These are phyloP conservation scores for Platismatia glauca DNA, from an alignment of 495 filamentous ascomycete species.

Conservation along the genomic window DNA sequence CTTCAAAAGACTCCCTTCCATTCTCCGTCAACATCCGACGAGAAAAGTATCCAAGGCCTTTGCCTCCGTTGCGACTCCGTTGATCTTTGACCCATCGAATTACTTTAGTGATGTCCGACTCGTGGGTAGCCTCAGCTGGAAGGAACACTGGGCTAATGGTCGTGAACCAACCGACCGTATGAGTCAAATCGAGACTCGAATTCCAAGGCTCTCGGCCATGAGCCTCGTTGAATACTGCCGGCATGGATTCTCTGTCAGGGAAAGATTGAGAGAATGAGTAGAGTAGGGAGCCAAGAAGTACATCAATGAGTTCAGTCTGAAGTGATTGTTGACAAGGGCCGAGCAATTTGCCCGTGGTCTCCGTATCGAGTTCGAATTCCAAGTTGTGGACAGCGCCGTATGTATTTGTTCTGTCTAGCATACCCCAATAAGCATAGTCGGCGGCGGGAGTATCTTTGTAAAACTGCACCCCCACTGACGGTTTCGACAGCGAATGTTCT, in stretches of 20 bases:
- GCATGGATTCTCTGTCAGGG: conserved; percentile 40
- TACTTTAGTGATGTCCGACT: conserved; percentile 33
- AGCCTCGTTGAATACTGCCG: conserved; percentile 49
- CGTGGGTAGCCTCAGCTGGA: conserved; percentile 27
- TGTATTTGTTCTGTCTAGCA: conserved; percentile 37
- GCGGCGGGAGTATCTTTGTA: conserved; percentile 24
- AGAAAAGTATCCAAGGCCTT: conserved; percentile 44
- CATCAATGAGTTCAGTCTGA: conserved; percentile 44
- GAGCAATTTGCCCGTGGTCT: conserved; percentile 36
- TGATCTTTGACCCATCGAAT: conserved; percentile 42
- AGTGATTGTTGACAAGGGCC: conserved; percentile 39
- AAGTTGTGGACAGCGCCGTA: conserved; percentile 42
- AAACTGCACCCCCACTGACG: conserved; percentile 8
- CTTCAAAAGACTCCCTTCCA: conserved; percentile 32
- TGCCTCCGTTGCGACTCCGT: conserved; percentile 36
- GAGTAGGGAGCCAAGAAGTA: conserved; percentile 44
- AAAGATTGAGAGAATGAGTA: conserved; percentile 43
- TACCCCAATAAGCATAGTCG: conserved; percentile 48
- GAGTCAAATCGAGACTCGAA: conserved; percentile 44
- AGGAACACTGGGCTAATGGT: conserved; percentile 44
- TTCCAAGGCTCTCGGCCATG: conserved; percentile 50
- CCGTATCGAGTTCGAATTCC: conserved; percentile 37
- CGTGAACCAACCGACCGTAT: conserved; percentile 57
- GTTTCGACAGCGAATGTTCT: conserved; percentile 44
- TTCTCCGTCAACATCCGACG: conserved; percentile 40